Evolutionary conservation across 306 rosid species (phyloP).

Genomic region (Pyrus pyrifolia): DNA sequence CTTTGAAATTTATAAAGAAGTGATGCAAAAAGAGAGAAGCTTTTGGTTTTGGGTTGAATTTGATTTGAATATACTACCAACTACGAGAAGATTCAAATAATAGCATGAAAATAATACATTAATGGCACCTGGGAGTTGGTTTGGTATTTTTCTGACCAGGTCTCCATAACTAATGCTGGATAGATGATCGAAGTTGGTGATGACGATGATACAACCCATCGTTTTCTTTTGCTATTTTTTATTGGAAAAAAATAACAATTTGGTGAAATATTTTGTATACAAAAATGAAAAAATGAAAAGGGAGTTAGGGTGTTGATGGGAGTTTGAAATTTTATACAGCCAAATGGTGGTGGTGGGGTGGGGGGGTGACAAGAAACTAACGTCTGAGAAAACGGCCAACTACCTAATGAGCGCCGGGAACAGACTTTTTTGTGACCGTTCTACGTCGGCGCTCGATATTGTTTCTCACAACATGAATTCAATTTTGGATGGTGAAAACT

Average conservation of each 20-base stretch:
- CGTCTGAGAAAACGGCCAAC: neutral
- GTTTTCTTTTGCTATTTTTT: slow-evolving; percentile 1
- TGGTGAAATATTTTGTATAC: neutral
- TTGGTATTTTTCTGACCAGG: slow-evolving; percentile 32
- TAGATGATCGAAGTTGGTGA: neutral
- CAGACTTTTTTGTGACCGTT: neutral
- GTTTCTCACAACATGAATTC: too few species aligned
- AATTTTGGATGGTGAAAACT: too few species aligned
- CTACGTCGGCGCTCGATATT: too few species aligned
- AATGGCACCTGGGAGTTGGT: neutral
- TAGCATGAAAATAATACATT: neutral
- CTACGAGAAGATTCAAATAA: neutral
- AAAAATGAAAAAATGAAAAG: neutral
- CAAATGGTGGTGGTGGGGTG: too few species aligned
- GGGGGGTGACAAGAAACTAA: neutral
- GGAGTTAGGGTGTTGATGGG: neutral
- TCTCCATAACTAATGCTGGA: slow-evolving; percentile 21
- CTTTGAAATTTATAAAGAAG: neutral
- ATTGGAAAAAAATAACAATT: neutral
- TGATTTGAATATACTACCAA: neutral
- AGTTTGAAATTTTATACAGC: neutral
- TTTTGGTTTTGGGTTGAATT: neutral
- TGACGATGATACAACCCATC: slow-evolving; percentile 28
- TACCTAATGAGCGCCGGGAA: neutral
- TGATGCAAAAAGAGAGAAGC: neutral